A percentile compares a stretch with the other conserved stretches of the same genome.
Evolutionary conservation across 139 green algal genomes (phyloP).

Genomic region (Yamagishiella unicocca): DNA sequence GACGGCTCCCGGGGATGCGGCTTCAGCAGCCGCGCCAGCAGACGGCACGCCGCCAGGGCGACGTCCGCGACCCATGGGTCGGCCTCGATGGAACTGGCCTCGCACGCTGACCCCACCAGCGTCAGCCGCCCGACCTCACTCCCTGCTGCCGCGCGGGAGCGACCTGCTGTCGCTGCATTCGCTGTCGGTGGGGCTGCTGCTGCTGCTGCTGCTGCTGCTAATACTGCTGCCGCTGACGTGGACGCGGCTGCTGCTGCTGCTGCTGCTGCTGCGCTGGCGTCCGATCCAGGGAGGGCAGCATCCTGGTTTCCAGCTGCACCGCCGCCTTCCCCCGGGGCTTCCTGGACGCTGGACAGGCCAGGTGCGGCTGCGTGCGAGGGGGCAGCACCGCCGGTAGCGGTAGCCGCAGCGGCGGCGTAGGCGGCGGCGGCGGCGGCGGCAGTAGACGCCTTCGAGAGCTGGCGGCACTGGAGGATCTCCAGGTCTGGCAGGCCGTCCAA

Average conservation of each 20-base stretch:
- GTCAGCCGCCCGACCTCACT: neutral
- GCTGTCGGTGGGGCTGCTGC: no score
- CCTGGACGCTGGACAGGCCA: no score
- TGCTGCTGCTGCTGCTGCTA: no score
- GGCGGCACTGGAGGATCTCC: neutral
- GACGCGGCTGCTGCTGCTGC: no score
- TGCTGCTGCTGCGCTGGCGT: no score
- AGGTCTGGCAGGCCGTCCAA: neutral
- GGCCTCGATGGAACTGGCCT: neutral
- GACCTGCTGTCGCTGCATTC: no score
- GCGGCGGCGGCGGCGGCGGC: neutral
- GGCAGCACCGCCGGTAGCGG: neutral
- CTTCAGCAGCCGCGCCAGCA: neutral
- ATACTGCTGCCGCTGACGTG: no score
- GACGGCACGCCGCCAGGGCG: neutral
- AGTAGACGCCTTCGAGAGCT: neutral
- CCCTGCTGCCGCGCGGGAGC: no score
- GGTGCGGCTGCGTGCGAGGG: no score
- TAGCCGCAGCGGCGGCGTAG: neutral
- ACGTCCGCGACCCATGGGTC: constrained; percentile 18
- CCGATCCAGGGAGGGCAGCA: no score
- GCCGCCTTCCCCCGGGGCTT: no score
- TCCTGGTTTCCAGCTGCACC: no score
- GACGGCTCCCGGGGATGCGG: neutral
- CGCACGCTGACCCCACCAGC: neutral